Base-by-base conservation (phyloP, 1,139 yeast species). In the Williopsis jadinii region DNA sequence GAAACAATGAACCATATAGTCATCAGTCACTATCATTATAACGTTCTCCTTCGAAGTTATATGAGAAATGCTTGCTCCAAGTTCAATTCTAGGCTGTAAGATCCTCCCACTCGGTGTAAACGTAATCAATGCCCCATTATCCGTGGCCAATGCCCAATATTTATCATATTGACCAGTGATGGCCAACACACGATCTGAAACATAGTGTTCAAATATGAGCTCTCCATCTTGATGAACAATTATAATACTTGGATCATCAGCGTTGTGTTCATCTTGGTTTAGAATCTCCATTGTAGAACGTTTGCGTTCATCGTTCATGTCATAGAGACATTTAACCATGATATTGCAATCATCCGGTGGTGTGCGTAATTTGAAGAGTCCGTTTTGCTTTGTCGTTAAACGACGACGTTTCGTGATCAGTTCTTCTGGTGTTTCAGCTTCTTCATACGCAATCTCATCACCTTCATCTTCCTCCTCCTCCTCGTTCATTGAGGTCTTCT, bases 81-180 rank as follows among this genome's bases (percentile, higher is more conserved):
- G 59, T 64, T 73, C 83, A 13, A 79, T 58, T n/a, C 69, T 59
- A 2, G 84, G 80, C 40, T 66, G 59, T 1, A 68, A 48, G 29
- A 63, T 63, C 24, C 68, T 57, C 1, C 95, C 95, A 3, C 73
- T 68, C 0, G 81, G 74, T 3, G 77, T 70, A 2, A 84, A 65
- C 44, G 88, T 66, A 53, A 79, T 76, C 3, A 77, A 49, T 1
- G 76, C 67, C 0, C 87, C 86, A 32, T 69, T 67, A 28, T 85
- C 85, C 1, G 92, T 77, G 1, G 81, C 75, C 34, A 86, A 57
- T n/a, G 69, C 74, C 68, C 74, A 58, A 41, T 34, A 53, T 38
- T 45, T 50, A 14, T 38, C 44, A 11, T 8, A 40, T 13, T 41
- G 64, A 11, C 68, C 68, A 3, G 55, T 50, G 1, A 60, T 62